Evolutionary conservation across 805 yeast genomes (phyloP), one percentile per base, ranked within the genome.

Genomic region (Wickerhamiella australiensis): DNA sequence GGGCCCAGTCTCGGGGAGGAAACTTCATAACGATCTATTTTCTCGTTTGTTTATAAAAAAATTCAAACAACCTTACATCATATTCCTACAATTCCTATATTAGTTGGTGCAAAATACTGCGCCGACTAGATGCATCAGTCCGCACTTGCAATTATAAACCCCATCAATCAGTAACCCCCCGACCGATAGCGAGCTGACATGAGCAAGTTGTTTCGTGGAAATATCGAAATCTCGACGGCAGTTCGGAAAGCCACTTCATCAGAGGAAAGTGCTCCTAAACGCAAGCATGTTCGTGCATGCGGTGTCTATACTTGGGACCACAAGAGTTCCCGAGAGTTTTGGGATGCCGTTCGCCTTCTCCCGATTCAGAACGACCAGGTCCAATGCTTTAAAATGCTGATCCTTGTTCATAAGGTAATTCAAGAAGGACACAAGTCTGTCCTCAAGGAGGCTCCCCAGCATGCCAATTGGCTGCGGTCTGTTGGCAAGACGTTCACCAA

Each of bases 291-390:
- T 5, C 73, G 98, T 60, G 86, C 94, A 1, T 86, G 96, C 69
- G 88, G 88, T 53, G 95, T 90, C 35, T 88, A 82, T 65, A 86
- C 96, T 0, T 90, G 96, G 96, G 98, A 92, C 65, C 90, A 85
- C 60, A 82, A 83, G 62, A 78, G 85, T 36, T 79, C 94, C 3
- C 73, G 78, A 51, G 85, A 84, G 8, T 84, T 88, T 59, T 90
- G 96, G 90, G 79, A 83, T 58, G 79, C 81, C 1, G 69, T 90
- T 54, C 85, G 84, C 64, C 66, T 82, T 48, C 78, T 80, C 54
- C 95, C 96, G 1, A 68, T 88, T 51, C 87, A 81, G 54, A 74
- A 76, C 50, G 90, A 85, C 59, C 94, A 86, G 56, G 75, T 88
- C 15, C 94, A 84, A 65, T 65, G 84, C 53, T 88, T 87, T 69